Percentiles rank a stretch among this genome's conserved stretches.
Evolutionary conservation across 2,329 filamentous ascomycete species (phyloP).

Genomic region (Trichoderma aggressivum): DNA sequence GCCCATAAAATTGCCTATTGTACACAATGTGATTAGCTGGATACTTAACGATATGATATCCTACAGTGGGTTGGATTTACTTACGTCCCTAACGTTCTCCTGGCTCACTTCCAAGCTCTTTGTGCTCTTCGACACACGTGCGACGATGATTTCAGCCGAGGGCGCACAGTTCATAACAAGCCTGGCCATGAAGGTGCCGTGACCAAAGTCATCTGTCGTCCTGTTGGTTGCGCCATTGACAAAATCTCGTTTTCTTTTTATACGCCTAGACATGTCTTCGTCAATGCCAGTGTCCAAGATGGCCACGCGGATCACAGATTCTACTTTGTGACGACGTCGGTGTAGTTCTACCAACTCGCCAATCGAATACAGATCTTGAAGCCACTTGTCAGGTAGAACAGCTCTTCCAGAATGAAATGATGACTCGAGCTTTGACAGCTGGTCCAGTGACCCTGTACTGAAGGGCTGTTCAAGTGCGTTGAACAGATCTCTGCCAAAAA

Average conservation of each 20-base stretch:
- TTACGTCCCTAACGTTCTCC: background rate
- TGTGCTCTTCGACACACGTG: background rate
- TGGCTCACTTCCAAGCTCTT: background rate
- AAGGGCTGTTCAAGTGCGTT: background rate
- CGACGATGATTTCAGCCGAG: background rate
- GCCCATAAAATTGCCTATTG: conserved; percentile 26
- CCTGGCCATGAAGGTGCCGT: background rate
- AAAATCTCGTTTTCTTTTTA: background rate
- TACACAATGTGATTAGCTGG: no score
- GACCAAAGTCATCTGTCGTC: background rate
- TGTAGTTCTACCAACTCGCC: no score
- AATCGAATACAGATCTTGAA: background rate
- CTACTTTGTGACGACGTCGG: no score
- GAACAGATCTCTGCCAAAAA: background rate
- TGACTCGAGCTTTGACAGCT: background rate
- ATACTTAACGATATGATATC: no score
- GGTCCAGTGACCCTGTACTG: background rate
- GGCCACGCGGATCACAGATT: background rate
- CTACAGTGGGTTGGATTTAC: rapidly evolving
- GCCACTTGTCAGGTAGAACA: background rate
- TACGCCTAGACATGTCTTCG: background rate
- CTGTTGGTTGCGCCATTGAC: background rate
- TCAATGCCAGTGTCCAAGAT: background rate
- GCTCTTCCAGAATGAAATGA: background rate
- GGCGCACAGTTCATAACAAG: background rate